Base-by-base conservation (phyloP, 805 yeast genomes). In the Candida sphagnicola region DNA sequence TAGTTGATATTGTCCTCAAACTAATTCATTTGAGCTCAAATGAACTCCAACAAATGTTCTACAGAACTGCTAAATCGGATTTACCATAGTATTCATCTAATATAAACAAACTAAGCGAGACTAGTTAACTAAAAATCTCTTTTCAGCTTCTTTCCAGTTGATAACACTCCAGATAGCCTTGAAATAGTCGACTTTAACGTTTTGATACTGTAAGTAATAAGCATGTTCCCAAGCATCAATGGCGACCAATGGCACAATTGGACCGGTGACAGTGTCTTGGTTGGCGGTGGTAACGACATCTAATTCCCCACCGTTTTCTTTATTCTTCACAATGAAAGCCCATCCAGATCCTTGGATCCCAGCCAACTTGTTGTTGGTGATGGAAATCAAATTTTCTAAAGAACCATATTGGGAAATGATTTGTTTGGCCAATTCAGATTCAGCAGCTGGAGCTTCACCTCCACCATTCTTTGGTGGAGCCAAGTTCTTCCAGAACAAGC, bases 201-300 rank as follows among this genome's bases (percentile, higher is more conserved):
- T 72, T 50, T 72, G 74, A 56, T 72, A 72, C 48, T 72, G 77
- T 51, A 72, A 68, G 57, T 72, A 72, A 56, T 72, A 72, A 41
- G 77, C 77, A 48, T 72, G 77, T 51, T 72, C 77, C 77, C 77
- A 72, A 39, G 75, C 75, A 55, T 72, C 77, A 53, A 72, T 72
- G 13, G 75, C 77, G 44, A 72, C 59, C 54, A 72, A 63, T 12
- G 74, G 71, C 37, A 64, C 67, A 38, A 58, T 62, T 8, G 70
- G 66, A 8, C 66, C 70, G 17, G 66, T 59, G 14, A 69, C 71
- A 14, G 76, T 69, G 49, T 72, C 78, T 53, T 72, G 78, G 51
- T 72, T 71, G 38, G 59, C 56, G 39, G 76, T 69, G 26, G 74
- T 63, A 33, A 69, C 65, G 8, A 72, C 64, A 34, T 70, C 76